A percentile compares a stretch with the other conserved stretches of the same genome.
phyloP scores from a whole-genome alignment of 495 filamentous ascomycete species.

The Podospora bellae-mahoneyi region DNA sequence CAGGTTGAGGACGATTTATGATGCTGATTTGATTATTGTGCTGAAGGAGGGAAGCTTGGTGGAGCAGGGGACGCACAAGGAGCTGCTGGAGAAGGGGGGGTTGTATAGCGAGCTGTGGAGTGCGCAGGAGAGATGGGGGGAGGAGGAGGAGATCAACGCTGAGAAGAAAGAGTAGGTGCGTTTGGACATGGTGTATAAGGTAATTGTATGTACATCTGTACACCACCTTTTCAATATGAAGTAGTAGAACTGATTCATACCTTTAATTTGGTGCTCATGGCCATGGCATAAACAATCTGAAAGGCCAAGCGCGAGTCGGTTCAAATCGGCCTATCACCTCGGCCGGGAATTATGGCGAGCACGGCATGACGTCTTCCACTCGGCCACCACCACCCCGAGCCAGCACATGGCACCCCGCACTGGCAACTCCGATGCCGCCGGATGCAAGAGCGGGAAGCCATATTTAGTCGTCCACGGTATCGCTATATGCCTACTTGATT shows the following conservation, averaged over 20 bases:
- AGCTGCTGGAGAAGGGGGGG: constrained; percentile 74
- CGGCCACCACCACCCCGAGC: not conserved
- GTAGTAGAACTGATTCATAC: too few species aligned
- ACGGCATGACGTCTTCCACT: not conserved
- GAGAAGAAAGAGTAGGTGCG: not conserved
- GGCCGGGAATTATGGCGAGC: not conserved
- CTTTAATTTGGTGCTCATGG: too few species aligned
- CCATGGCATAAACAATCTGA: too few species aligned
- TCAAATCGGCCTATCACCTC: not conserved
- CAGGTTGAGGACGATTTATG: constrained; percentile 85
- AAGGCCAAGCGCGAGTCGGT: too few species aligned
- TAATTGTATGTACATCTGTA: too few species aligned
- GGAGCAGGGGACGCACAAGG: constrained; percentile 80
- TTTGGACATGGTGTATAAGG: too few species aligned
- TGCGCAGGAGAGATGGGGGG: constrained; percentile 34
- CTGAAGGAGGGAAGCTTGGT: constrained; percentile 77
- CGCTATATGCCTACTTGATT: not conserved
- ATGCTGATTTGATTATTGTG: constrained; percentile 92
- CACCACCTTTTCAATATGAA: too few species aligned
- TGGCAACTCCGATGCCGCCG: not conserved
- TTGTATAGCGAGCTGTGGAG: constrained; percentile 88
- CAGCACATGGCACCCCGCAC: not conserved
- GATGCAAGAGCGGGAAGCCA: not conserved
- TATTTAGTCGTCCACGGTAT: not conserved
- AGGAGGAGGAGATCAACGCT: constrained; percentile 10